Percentiles rank a stretch among this genome's conserved stretches.
phyloP scores from a whole-genome alignment of 371 early-diverging fungal genomes.

The Mortierella sp. region DNA sequence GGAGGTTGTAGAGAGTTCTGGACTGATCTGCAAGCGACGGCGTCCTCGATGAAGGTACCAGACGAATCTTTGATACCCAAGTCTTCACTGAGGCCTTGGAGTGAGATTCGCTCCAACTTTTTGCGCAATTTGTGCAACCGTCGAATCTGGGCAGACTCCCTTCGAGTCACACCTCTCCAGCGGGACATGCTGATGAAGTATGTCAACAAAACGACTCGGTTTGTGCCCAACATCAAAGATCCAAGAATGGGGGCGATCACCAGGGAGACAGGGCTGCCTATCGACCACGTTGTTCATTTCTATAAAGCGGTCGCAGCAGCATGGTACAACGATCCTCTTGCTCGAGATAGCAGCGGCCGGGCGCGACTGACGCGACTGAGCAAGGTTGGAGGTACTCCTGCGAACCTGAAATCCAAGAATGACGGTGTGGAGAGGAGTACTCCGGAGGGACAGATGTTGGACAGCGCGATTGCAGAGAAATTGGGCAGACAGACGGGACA shows the following conservation, averaged over 20 bases:
- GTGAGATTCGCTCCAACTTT: slow-evolving; percentile 33
- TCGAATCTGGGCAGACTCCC: slow-evolving; percentile 46
- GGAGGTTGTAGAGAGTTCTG: slow-evolving; percentile 45
- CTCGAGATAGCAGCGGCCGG: background rate
- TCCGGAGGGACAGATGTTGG: background rate
- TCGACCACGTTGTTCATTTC: slow-evolving; percentile 32
- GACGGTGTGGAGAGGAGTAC: background rate
- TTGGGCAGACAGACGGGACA: background rate
- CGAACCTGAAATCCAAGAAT: background rate
- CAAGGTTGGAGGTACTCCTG: slow-evolving; percentile 9
- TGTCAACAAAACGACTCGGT: slow-evolving; percentile 32
- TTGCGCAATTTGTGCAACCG: slow-evolving; percentile 45
- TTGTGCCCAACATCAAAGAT: slow-evolving; percentile 27
- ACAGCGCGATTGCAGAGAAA: background rate
- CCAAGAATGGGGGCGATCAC: slow-evolving; percentile 24
- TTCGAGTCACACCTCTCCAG: slow-evolving; percentile 32
- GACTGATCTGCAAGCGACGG: slow-evolving; percentile 48
- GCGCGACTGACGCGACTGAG: slow-evolving; percentile 18
- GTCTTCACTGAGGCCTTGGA: slow-evolving; percentile 25
- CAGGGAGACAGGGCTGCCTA: slow-evolving; percentile 30
- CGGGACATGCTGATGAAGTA: slow-evolving; percentile 29
- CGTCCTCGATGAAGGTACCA: slow-evolving; percentile 26
- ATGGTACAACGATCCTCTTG: slow-evolving; percentile 32
- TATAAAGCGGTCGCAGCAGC: slow-evolving; percentile 35
- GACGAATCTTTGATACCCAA: background rate